Conservation (phyloP, 2,329 filamentous ascomycete species). For the Lachnellula hyalina region DNA sequence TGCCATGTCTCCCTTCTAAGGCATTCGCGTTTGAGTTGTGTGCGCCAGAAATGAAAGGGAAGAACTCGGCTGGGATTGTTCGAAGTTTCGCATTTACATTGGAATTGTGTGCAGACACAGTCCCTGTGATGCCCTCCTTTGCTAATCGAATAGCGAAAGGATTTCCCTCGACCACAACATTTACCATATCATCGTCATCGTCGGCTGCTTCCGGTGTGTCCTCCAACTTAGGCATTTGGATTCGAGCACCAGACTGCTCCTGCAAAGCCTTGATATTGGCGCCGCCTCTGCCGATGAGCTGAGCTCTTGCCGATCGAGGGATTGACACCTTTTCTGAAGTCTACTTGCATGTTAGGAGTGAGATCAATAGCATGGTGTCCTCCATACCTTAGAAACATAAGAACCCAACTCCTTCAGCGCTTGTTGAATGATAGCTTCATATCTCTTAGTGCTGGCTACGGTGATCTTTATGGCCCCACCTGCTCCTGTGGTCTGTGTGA, state of each 20-base stretch:
- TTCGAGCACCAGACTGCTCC: slow-evolving; percentile 81
- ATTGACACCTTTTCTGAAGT: slow-evolving; percentile 71
- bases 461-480: slow-evolving; percentile 75
- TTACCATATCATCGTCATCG: slow-evolving; percentile 80
- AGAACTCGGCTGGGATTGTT: slow-evolving; percentile 85
- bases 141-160: slow-evolving; percentile 81
- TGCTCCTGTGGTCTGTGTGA: slow-evolving; percentile 70
- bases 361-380: neutral
- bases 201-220: slow-evolving; percentile 48
- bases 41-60: slow-evolving; percentile 86
- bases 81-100: slow-evolving; percentile 77
- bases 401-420: slow-evolving; percentile 79
- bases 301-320: slow-evolving; percentile 74
- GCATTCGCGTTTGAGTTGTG: slow-evolving; percentile 62
- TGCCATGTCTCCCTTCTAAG: slow-evolving; percentile 67
- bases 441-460: slow-evolving; percentile 75
- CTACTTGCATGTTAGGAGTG: slow-evolving; percentile 31
- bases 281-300: slow-evolving; percentile 91
- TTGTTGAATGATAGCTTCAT: slow-evolving; percentile 60
- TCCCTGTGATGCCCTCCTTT: slow-evolving; percentile 75
- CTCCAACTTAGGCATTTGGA: slow-evolving; percentile 82
- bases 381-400: neutral
- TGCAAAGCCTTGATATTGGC: slow-evolving; percentile 85
- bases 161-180: slow-evolving; percentile 88
- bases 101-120: slow-evolving; percentile 79